Base-by-base conservation (phyloP, 495 filamentous ascomycete species). In the Xylaria nigripes region DNA sequence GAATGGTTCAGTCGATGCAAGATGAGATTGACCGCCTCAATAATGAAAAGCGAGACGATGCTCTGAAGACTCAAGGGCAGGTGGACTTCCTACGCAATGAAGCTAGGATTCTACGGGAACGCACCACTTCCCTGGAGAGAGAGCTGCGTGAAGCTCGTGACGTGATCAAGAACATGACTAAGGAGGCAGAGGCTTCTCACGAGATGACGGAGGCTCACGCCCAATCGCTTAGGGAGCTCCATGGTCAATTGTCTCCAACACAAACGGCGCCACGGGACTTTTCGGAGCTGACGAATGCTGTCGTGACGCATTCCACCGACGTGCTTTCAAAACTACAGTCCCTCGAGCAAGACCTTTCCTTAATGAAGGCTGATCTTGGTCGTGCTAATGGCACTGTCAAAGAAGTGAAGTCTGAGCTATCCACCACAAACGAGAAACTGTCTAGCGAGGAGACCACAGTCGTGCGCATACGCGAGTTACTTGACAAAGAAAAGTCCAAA, bases 1-100 rank as follows among this genome's bases (percentile, higher is more conserved):
- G 94, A 59, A 77, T 96, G 41, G 89, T 96, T 55, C 77, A 89
- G 22, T 76, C 89, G 21, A 75, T 95, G 1, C 80, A 89, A 62
- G 68, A 75, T 15, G 87, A 95, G 53, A 69, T 95, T 21, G 83
- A 89, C 46, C 72, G 64, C 38, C 63, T 83, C 1, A 76, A 72
- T 15, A 77, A 72, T 40, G 79, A 79, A 45, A 77, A 80, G 36
- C 72, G 71, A 13, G 77, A 84, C 24, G 79, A 86, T 50, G 64
- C 71, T 9, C 71, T 81, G 18, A 82, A 78, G 48, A 74, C 77
- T 0, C 76, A 76, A 56, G 78, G 70, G 25, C 77, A 81, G 62
- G 64, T 77, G 44, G 75, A 78, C 23, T 76, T 73, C 57, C 56
- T 81, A n/a, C 75, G 76, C 18, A 78, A 78, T 30, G 81, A 84